Evolutionary conservation across 2,329 filamentous ascomycete genomes (phyloP), one percentile per base, ranked within the genome.

Genomic region (Clonostachys sp.): DNA sequence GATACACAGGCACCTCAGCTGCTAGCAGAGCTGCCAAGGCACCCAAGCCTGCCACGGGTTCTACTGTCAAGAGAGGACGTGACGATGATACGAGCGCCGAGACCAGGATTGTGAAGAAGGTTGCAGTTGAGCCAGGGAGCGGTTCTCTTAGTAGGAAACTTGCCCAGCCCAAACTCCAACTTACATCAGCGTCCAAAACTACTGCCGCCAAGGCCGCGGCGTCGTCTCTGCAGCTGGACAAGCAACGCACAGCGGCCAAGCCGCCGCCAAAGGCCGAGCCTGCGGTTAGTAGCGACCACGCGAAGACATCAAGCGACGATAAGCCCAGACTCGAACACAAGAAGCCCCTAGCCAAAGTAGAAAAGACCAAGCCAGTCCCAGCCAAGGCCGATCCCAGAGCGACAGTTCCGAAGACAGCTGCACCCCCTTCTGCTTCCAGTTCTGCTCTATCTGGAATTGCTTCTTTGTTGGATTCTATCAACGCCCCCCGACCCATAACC

Each of bases 381-480:
- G 45, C 51, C 18, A 62, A 60, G 48, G 48, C 55, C 8, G 67
- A 69, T 45, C 24, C 24, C 6, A 30, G 24, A 30, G 24, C 24
- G 7, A 30, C 24, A 30, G 24, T 30, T 10, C 45, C 56, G 7
- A 69, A 64, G 43, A 47, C 54, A 5, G 45, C 55, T 12, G 48
- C 61, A 12, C 47, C 60, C 12, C 52, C 64, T 9, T 48, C 55
- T 2, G 56, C 67, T 18, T 50, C 57, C 12, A 62, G 69, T 3
- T 62, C 66, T 39, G 63, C 63, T 4, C 55, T 70, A 38, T 79
- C 77, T 2, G 74, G 71, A 35, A 78, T 83, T 48, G 74, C 77
- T 12, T 76, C 76, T 6, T 62, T 83, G 14, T 67, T 83, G 17
- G 75, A 77, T 48, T 72, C 71, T 12, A 74, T 74, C 52, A 73